These are phyloP conservation scores for Nematocida major DNA, from an alignment of 371 early-diverging fungal species.

Conservation along the genomic window DNA sequence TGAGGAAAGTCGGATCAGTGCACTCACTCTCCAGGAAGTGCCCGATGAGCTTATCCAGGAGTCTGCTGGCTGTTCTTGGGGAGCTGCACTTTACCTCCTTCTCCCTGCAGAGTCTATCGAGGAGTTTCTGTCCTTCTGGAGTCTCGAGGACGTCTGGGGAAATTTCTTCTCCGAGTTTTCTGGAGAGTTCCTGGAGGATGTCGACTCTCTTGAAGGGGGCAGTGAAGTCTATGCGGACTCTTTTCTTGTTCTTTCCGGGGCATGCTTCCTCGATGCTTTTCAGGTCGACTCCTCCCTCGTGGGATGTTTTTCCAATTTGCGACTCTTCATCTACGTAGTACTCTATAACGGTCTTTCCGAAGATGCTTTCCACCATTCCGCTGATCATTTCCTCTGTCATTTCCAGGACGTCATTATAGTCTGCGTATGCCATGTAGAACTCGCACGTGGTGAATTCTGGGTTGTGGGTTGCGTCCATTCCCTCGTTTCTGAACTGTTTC, in stretches of 20 bases:
- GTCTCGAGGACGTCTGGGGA: slow-evolving; percentile 74
- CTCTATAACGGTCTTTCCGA: slow-evolving; percentile 75
- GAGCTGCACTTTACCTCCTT: slow-evolving; percentile 80
- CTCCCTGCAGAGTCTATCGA: slow-evolving; percentile 80
- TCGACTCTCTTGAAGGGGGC: slow-evolving; percentile 88
- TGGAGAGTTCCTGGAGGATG: slow-evolving; percentile 85
- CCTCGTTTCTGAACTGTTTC: slow-evolving; percentile 97
- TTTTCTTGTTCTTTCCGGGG: slow-evolving; percentile 65
- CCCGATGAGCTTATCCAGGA: slow-evolving; percentile 94
- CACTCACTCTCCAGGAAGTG: slow-evolving; percentile 88
- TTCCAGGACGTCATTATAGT: slow-evolving; percentile 85
- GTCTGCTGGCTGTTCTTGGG: slow-evolving; percentile 84
- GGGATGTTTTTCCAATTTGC: slow-evolving; percentile 60
- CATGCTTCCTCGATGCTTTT: not conserved
- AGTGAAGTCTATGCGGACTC: slow-evolving; percentile 78
- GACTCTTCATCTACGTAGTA: slow-evolving; percentile 85
- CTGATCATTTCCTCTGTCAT: slow-evolving; percentile 83
- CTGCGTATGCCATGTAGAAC: slow-evolving; percentile 98
- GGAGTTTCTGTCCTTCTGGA: slow-evolving; percentile 74
- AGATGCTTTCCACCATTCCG: slow-evolving; percentile 80
- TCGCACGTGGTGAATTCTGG: slow-evolving; percentile 98
- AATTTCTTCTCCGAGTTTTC: slow-evolving; percentile 73
- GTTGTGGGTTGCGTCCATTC: slow-evolving; percentile 98
- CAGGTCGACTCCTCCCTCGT: too few relatives aligned
- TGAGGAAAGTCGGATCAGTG: slow-evolving; percentile 89